These are phyloP conservation scores for Wallacemonas sp. DNA, from an alignment of 208 protist species.

Conservation along the genomic window DNA sequence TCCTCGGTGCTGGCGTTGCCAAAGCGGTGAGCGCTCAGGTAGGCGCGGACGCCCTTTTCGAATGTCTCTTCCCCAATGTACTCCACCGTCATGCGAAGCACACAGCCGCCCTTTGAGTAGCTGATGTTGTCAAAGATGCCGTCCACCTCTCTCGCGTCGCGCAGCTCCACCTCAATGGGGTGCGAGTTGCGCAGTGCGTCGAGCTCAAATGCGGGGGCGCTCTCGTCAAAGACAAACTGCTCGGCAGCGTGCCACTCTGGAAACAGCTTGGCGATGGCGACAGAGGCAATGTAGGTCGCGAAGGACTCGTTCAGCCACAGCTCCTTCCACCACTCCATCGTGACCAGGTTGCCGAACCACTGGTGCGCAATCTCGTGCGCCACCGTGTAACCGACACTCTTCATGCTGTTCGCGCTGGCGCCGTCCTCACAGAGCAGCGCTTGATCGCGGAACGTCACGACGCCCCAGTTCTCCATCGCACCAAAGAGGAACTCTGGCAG, in stretches of 20 bases:
- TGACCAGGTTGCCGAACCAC: constrained; percentile 99
- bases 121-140: constrained; percentile 94
- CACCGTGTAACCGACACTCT: constrained; percentile 82
- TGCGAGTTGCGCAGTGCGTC: constrained; percentile 88
- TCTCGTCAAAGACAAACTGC: constrained; percentile 77
- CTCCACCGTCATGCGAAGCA: constrained; percentile 87
- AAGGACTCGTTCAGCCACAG: constrained; percentile 99
- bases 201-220: constrained; percentile 68
- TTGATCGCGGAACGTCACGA: constrained; percentile 95
- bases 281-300: constrained; percentile 89
- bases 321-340: constrained; percentile 97
- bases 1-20: constrained; percentile 75
- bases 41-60: constrained; percentile 66
- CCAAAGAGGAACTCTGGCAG: constrained; percentile 94
- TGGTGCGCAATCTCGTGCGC: constrained; percentile 96
- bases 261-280: constrained; percentile 70
- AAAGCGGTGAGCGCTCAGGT: constrained; percentile 79
- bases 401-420: constrained; percentile 40
- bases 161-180: constrained; percentile 90
- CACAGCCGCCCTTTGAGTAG: constrained; percentile 86
- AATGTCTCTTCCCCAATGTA: constrained; percentile 87
- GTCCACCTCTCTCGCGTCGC: constrained; percentile 86
- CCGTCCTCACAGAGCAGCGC: constrained; percentile 63
- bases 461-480: constrained; percentile 98
- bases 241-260: constrained; percentile 80